These are phyloP conservation scores for Yarrowia sp. DNA, from an alignment of 805 yeast genomes.

Conservation along the genomic window DNA sequence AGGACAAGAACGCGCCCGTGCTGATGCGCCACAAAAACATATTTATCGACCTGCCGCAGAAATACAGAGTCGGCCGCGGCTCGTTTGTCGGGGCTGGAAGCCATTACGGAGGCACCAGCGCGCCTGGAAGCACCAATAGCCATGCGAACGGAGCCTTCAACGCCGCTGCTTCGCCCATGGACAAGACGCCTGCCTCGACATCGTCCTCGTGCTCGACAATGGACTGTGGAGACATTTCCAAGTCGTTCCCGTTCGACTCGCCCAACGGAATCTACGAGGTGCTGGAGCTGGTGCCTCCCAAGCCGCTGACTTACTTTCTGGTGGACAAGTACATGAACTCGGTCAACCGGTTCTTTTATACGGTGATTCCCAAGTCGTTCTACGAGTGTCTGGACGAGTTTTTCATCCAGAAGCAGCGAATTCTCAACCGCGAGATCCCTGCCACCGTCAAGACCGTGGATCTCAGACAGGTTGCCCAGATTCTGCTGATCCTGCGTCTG, in stretches of 20 bases:
- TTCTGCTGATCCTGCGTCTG: slow-evolving; percentile 28
- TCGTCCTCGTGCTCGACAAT: slow-evolving; percentile 25
- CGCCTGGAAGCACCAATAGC: slow-evolving; percentile 21
- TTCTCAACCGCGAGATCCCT: slow-evolving; percentile 31
- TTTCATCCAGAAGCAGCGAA: slow-evolving; percentile 34
- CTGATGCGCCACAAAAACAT: slow-evolving; percentile 33
- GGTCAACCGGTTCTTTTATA: slow-evolving; percentile 36
- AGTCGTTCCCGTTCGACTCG: slow-evolving; percentile 36
- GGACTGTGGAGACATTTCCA: slow-evolving; percentile 31
- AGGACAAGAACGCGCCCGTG: slow-evolving; percentile 34
- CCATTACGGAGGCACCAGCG: slow-evolving; percentile 24
- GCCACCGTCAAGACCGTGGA: slow-evolving; percentile 21
- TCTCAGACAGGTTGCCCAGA: slow-evolving; percentile 23
- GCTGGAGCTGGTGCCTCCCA: slow-evolving; percentile 33
- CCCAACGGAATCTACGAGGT: slow-evolving; percentile 32
- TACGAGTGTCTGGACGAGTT: slow-evolving; percentile 33
- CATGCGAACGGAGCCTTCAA: background rate
- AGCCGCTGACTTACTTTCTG: slow-evolving; percentile 31
- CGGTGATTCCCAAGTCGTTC: slow-evolving; percentile 37
- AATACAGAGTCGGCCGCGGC: slow-evolving; percentile 23
- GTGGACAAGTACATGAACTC: slow-evolving; percentile 38
- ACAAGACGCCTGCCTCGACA: slow-evolving; percentile 22
- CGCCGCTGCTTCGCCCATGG: slow-evolving; percentile 30
- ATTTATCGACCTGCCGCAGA: slow-evolving; percentile 31
- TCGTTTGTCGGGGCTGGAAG: slow-evolving; percentile 26